Conservation (phyloP, 331 rosid species). For the Erythrophleum ivorense region DNA sequence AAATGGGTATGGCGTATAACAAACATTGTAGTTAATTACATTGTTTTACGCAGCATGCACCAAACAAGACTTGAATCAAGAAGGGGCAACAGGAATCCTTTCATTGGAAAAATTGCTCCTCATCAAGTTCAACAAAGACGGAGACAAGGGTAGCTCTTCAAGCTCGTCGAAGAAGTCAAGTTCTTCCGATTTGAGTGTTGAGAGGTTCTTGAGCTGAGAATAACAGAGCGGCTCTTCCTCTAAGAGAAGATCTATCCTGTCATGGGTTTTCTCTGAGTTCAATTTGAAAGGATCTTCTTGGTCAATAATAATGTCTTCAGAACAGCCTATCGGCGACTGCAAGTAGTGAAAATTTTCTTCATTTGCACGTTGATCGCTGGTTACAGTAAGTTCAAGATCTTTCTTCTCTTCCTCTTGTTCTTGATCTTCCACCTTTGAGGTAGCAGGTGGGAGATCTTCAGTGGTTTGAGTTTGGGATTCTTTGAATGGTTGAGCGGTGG, state of each 20-base stretch:
- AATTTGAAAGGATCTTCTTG: slow-evolving; percentile 58
- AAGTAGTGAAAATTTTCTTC: slow-evolving; percentile 62
- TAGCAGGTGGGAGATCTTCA: slow-evolving; percentile 30
- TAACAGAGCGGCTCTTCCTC: slow-evolving; percentile 59
- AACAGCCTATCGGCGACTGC: slow-evolving; percentile 52
- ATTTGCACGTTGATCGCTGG: slow-evolving; percentile 21
- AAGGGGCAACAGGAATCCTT: slow-evolving; percentile 80
- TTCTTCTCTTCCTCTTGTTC: slow-evolving; percentile 20
- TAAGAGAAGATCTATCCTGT: slow-evolving; percentile 46
- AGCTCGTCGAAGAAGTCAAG: slow-evolving; percentile 89
- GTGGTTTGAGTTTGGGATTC: slow-evolving; percentile 43
- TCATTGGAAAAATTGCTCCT: slow-evolving; percentile 64
- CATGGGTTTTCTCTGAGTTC: slow-evolving; percentile 51
- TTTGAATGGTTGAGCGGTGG: slow-evolving; percentile 40
- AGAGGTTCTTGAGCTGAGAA: slow-evolving; percentile 49
- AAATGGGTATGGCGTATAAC: slow-evolving; percentile 33
- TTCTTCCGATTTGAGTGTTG: slow-evolving; percentile 61
- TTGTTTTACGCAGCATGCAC: slow-evolving; percentile 50
- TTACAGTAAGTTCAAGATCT: slow-evolving; percentile 19
- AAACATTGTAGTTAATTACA: slow-evolving; percentile 45
- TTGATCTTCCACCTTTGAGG: slow-evolving; percentile 39
- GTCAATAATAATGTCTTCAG: slow-evolving; percentile 47
- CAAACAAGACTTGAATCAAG: slow-evolving; percentile 55
- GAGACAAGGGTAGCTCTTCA: slow-evolving; percentile 80
- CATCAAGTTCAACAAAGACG: slow-evolving; percentile 65